Conservation (phyloP, 176 grass and related monocot genomes). For the Cocos nucifera region DNA sequence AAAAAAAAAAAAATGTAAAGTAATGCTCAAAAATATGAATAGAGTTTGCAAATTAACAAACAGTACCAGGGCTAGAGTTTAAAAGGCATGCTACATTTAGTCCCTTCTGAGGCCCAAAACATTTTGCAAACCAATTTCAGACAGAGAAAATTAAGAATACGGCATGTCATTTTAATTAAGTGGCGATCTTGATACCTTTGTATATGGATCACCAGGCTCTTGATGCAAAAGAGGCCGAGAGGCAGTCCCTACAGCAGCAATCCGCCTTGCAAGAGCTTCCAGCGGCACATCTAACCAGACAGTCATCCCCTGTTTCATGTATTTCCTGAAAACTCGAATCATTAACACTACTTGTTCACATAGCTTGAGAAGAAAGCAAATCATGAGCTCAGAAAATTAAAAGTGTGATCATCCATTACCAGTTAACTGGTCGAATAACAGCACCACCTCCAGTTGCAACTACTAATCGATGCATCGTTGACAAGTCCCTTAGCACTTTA, state of each 20-base stretch:
- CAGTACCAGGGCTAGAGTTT: no score
- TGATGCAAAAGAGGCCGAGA: slow-evolving; percentile 25
- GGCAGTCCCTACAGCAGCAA: slow-evolving; percentile 26
- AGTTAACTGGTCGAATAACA: slow-evolving; percentile 23
- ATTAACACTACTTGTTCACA: no score
- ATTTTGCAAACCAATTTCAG: no score
- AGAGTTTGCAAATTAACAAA: no score
- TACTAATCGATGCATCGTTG: slow-evolving; percentile 17
- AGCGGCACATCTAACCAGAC: slow-evolving; percentile 25
- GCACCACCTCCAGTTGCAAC: slow-evolving; percentile 26
- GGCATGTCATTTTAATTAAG: neutral
- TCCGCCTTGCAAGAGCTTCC: slow-evolving; percentile 25
- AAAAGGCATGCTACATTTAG: no score
- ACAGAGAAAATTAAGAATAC: no score
- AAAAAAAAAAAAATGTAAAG: no score
- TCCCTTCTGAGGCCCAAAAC: no score
- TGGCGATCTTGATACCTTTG: slow-evolving; percentile 5
- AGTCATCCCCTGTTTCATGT: slow-evolving; percentile 19
- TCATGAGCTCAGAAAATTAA: no score
- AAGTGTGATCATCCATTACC: slow-evolving; percentile 1
- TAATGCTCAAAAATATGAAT: no score
- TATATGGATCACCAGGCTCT: slow-evolving; percentile 24
- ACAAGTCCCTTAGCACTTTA: slow-evolving; percentile 20
- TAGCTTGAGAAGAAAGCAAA: neutral
- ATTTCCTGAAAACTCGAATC: slow-evolving; percentile 8